Evolutionary conservation across 768 basidiomycete genomes (phyloP).

Genomic region (Hygrocybe punicea): DNA sequence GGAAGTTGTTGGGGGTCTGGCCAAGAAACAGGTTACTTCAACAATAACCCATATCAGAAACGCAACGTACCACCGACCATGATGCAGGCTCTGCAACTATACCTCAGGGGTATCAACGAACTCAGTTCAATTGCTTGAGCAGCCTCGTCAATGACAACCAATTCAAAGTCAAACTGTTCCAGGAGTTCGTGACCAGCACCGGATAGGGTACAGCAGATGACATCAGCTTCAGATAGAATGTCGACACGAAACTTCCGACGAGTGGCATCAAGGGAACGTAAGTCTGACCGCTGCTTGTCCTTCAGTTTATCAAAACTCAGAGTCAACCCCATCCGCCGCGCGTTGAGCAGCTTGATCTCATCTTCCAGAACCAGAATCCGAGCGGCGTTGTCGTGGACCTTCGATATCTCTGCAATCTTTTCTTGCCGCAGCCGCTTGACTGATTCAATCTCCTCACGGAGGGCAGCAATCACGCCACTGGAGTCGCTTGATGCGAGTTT

Average conservation of each 20-base stretch:
- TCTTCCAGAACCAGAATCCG: slow-evolving; percentile 57
- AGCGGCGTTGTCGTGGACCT: slow-evolving; percentile 54
- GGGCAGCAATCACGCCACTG: slow-evolving; percentile 51
- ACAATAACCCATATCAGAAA: background rate
- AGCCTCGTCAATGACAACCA: slow-evolving; percentile 96
- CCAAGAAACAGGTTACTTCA: background rate
- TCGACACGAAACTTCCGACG: slow-evolving; percentile 69
- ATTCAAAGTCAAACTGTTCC: slow-evolving; percentile 83
- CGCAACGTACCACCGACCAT: slow-evolving; percentile 65
- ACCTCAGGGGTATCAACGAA: slow-evolving; percentile 92
- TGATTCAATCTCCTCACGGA: slow-evolving; percentile 67
- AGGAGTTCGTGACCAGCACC: slow-evolving; percentile 89
- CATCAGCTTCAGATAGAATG: slow-evolving; percentile 84
- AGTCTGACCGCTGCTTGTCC: slow-evolving; percentile 79
- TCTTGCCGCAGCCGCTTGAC: slow-evolving; percentile 57
- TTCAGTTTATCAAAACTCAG: slow-evolving; percentile 71
- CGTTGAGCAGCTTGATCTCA: slow-evolving; percentile 63
- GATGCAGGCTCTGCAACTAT: slow-evolving; percentile 74
- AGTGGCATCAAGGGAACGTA: slow-evolving; percentile 77
- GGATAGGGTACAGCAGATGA: slow-evolving; percentile 91
- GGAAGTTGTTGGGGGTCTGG: slow-evolving; percentile 90
- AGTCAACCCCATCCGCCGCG: slow-evolving; percentile 59
- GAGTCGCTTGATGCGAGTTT: slow-evolving; percentile 47
- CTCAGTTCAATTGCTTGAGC: slow-evolving; percentile 95
- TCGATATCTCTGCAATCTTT: slow-evolving; percentile 58